Evolutionary conservation across 192 early-diverging fungal species (phyloP).

Genomic region (Entomortierella parvispora): DNA sequence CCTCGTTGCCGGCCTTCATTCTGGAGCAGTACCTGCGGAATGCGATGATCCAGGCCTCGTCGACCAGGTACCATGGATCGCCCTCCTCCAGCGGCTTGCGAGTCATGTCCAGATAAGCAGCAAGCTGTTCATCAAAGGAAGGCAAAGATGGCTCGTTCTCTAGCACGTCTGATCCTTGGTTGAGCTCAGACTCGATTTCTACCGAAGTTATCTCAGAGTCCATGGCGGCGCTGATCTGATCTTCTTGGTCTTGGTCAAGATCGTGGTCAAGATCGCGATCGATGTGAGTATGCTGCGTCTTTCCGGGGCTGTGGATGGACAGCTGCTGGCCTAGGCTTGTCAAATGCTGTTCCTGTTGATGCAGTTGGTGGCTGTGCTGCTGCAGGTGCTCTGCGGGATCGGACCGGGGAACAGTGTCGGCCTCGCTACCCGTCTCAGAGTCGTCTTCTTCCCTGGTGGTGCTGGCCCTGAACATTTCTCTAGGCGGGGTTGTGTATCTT

Average conservation of each 20-base stretch:
- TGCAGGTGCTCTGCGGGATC: neutral
- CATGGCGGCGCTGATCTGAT: neutral
- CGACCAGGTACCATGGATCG: conserved; percentile 61
- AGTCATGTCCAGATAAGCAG: neutral
- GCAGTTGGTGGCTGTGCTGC: neutral
- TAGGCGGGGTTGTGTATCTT: conserved; percentile 41
- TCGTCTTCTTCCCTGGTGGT: conserved; percentile 10
- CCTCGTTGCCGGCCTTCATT: conserved; percentile 22
- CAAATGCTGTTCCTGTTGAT: neutral
- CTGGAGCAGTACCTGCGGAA: conserved; percentile 58
- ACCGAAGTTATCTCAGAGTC: too few relatives aligned
- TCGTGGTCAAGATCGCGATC: conserved; percentile 6
- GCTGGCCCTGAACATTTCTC: conserved; percentile 43
- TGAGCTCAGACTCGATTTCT: conserved; percentile 10
- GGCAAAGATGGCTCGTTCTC: neutral
- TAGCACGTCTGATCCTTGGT: neutral
- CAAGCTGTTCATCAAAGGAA: conserved; percentile 7
- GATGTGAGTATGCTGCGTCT: neutral
- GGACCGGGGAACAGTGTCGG: neutral
- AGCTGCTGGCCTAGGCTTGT: conserved; percentile 34
- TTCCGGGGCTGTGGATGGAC: conserved; percentile 42
- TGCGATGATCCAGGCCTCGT: conserved; percentile 50
- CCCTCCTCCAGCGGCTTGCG: conserved; percentile 11
- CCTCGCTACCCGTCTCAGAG: conserved; percentile 5
- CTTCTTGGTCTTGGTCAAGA: neutral